Conservation (phyloP, 306 rosid genomes). For the Cucurbita moschata region DNA sequence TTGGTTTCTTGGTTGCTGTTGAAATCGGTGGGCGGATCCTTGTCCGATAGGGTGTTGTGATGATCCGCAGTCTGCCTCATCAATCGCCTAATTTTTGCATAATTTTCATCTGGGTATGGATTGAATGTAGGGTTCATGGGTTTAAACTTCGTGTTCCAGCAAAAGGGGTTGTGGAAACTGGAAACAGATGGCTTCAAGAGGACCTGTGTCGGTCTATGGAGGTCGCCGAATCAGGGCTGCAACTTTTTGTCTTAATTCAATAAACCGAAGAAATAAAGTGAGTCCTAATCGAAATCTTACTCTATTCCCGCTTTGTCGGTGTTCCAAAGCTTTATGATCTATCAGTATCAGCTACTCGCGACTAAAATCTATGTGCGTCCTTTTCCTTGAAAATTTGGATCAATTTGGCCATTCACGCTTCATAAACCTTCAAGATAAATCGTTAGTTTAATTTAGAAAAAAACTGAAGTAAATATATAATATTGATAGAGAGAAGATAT, state of each 20-base stretch:
- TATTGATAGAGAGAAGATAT: not conserved
- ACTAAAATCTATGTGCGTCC: not conserved
- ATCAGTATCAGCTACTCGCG: not conserved
- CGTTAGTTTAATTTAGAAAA: not conserved
- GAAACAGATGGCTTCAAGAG: not conserved
- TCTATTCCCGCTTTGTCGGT: not conserved
- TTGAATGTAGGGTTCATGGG: not conserved
- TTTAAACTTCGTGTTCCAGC: not conserved
- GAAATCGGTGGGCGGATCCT: slow-evolving; percentile 11
- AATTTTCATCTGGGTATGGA: slow-evolving; percentile 29
- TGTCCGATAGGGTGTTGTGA: slow-evolving; percentile 17
- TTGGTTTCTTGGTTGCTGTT: slow-evolving; percentile 21
- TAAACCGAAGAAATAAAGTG: not conserved
- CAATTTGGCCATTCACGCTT: not conserved
- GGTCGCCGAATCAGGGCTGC: not conserved
- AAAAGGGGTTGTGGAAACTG: slow-evolving; percentile 8
- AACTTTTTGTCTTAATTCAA: not conserved
- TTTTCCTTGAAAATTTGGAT: not conserved
- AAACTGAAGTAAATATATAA: not conserved
- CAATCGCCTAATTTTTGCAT: slow-evolving; percentile 30
- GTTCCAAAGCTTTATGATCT: not conserved
- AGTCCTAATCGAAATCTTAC: not conserved
- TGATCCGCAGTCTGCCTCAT: slow-evolving; percentile 38
- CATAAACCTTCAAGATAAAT: not conserved
- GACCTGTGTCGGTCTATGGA: slow-evolving; percentile 5